phyloP scores from a whole-genome alignment of 2,329 filamentous ascomycete species.

The Bipolaris oryzae region DNA sequence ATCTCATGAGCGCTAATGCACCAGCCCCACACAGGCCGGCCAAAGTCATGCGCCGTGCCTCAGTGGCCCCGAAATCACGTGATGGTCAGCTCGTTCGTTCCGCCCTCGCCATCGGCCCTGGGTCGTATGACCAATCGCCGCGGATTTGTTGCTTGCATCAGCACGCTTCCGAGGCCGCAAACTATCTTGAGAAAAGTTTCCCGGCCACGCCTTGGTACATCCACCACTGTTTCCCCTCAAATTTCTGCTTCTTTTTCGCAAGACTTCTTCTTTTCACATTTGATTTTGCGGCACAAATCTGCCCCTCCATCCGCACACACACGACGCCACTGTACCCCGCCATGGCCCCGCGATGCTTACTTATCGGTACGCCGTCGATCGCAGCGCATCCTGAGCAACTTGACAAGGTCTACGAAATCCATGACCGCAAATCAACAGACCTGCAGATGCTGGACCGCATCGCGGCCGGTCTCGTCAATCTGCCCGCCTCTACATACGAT shows the following conservation, averaged over 20 bases:
- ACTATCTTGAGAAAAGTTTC: slow-evolving; percentile 33
- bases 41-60: slow-evolving; percentile 1
- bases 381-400: slow-evolving; percentile 83
- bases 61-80: slow-evolving; percentile 7
- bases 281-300: neutral
- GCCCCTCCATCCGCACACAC: slow-evolving; percentile 7
- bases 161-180: slow-evolving; percentile 38
- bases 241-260: neutral
- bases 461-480: slow-evolving; percentile 76
- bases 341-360: slow-evolving; percentile 67
- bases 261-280: neutral
- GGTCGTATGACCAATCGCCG: slow-evolving; percentile 20
- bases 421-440: slow-evolving; percentile 79
- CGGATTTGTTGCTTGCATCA: slow-evolving; percentile 12
- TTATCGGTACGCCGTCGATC: slow-evolving; percentile 89
- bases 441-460: slow-evolving; percentile 98
- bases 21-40: slow-evolving; percentile 5
- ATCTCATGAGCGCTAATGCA: slow-evolving; percentile 11
- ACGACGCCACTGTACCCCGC: slow-evolving; percentile 25
- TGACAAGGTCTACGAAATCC: slow-evolving; percentile 69
- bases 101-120: neutral
- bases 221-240: neutral
- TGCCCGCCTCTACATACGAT: slow-evolving; percentile 81
- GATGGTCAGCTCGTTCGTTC: slow-evolving; percentile 3
- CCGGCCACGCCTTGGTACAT: slow-evolving; percentile 13